Evolutionary conservation across 805 yeast genomes (phyloP).

Genomic region (Komagataella kurtzmanii): DNA sequence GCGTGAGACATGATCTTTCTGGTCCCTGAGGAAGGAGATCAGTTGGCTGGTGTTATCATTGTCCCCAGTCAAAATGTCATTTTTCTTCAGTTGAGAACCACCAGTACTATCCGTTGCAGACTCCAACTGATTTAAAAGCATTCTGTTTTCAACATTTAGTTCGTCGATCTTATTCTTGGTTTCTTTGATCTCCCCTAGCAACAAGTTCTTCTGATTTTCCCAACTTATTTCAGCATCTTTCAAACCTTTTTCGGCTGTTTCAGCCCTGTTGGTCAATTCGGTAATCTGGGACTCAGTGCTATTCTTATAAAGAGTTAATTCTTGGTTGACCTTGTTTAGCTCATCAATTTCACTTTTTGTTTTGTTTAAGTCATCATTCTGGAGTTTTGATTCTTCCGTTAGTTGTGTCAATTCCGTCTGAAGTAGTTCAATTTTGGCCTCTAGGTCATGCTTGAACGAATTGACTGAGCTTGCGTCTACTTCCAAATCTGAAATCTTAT

Average conservation of each 20-base stretch:
- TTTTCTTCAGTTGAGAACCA: not conserved
- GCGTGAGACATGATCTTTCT: slow-evolving; percentile 33
- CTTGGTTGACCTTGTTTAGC: not conserved
- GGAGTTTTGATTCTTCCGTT: not conserved
- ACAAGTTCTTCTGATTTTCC: slow-evolving; percentile 25
- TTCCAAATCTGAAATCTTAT: slow-evolving; percentile 10
- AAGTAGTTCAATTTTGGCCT: not conserved
- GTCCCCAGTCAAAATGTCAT: slow-evolving; percentile 3
- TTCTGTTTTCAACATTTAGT: slow-evolving; percentile 50
- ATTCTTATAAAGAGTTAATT: not conserved
- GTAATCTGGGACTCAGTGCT: not conserved
- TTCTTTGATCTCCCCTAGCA: slow-evolving; percentile 33
- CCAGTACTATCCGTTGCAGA: slow-evolving; percentile 7
- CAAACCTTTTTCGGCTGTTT: slow-evolving; percentile 16
- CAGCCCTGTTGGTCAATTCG: slow-evolving; percentile 1
- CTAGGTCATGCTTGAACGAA: slow-evolving; percentile 5
- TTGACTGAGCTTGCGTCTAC: slow-evolving; percentile 7
- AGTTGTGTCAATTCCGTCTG: not conserved
- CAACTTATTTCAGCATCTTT: slow-evolving; percentile 26
- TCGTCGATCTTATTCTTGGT: slow-evolving; percentile 36
- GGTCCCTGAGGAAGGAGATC: slow-evolving; percentile 52
- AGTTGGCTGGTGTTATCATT: slow-evolving; percentile 34
- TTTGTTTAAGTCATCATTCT: not conserved
- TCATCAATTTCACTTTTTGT: not conserved
- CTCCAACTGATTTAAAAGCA: slow-evolving; percentile 56